Evolutionary conservation across 768 basidiomycete genomes (phyloP).

Genomic region (Russula vinacea): DNA sequence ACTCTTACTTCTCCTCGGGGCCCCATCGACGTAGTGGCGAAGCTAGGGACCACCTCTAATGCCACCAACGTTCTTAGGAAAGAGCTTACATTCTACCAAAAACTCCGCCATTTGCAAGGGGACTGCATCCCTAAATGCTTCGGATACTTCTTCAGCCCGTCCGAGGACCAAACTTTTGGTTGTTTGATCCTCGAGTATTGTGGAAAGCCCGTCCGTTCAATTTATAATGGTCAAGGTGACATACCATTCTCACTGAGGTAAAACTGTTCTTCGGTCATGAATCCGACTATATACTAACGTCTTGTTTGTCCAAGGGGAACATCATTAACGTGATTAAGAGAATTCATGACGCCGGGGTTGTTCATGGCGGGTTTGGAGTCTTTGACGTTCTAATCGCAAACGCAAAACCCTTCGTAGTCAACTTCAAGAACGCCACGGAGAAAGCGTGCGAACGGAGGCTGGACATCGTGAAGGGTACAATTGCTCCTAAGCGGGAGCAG

Average conservation of each 20-base stretch:
- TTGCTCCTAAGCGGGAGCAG: slow-evolving; percentile 15
- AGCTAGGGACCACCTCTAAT: slow-evolving; percentile 5
- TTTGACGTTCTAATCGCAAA: slow-evolving; percentile 10
- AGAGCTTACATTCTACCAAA: slow-evolving; percentile 18
- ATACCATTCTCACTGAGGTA: slow-evolving; percentile 15
- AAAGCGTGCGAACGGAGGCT: slow-evolving; percentile 11
- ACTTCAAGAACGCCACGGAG: slow-evolving; percentile 18
- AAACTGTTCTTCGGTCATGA: neutral
- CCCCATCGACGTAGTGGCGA: slow-evolving; percentile 20
- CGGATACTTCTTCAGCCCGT: slow-evolving; percentile 16
- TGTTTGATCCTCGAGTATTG: slow-evolving; percentile 20
- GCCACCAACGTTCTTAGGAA: slow-evolving; percentile 9
- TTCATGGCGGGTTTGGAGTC: slow-evolving; percentile 12
- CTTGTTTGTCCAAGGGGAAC: neutral
- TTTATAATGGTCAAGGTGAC: slow-evolving; percentile 11
- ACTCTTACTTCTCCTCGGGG: slow-evolving; percentile 12
- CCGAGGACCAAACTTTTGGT: slow-evolving; percentile 9
- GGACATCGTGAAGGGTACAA: slow-evolving; percentile 15
- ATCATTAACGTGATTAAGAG: slow-evolving; percentile 7
- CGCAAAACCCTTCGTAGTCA: slow-evolving; percentile 19
- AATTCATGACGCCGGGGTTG: slow-evolving; percentile 19
- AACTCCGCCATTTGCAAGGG: slow-evolving; percentile 15
- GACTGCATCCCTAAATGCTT: slow-evolving; percentile 18
- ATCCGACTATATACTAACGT: neutral
- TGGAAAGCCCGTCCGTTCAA: slow-evolving; percentile 17